Evolutionary conservation across 352 stramenopile species (phyloP), one percentile per base, ranked within the genome.

Genomic region (Globisporangium megalacanthum): DNA sequence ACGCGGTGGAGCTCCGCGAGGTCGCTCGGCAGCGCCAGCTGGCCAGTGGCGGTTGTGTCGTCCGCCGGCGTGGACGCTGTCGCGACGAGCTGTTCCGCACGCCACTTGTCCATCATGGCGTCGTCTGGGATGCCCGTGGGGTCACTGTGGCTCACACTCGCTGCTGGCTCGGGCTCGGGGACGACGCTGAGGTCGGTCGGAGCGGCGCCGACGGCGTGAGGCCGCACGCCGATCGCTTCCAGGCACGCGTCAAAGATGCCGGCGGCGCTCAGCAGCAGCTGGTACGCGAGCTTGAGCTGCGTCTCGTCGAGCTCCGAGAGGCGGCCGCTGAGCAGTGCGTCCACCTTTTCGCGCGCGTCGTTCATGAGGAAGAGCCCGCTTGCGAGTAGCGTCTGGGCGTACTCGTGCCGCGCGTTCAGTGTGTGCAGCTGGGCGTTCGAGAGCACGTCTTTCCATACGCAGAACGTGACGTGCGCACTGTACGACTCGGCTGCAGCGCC

Each of bases 231-330:
- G 35, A 90, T 72, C 10, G 70, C 62, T 33, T 69, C 45, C 6
- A 88, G 61, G 67, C 75, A 83, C 11, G 75, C 72, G 8, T 84
- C 70, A 4, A 88, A 61, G 29, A 86, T 60, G 5, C 79, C 79
- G 0, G 79, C 70, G 0, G 76, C 72, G n/a, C 80, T 73, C 49
- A 88, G 65, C 14, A 88, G 45, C 3, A 85, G 55, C 54, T 90
- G 78, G 51, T 90, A 87, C 54, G 69, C 77, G 58, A 85, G 64
- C 59, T 90, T 90, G 36, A 90, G 68, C 55, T 88, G 67, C 53
- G 70, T 72, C 53, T 90, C 79, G 49, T 78, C 60, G 41, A 81
- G 70, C 49, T 85, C 75, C 41, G 58, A 64, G 17, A 79, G 56
- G 36, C 72, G 66, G 20, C 72, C 56, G 22, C 61, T 49, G 15